A percentile compares a stretch with the other conserved stretches of the same genome.
These are phyloP conservation scores for Inga leiocalycina DNA, from an alignment of 306 rosid species.

Conservation along the genomic window DNA sequence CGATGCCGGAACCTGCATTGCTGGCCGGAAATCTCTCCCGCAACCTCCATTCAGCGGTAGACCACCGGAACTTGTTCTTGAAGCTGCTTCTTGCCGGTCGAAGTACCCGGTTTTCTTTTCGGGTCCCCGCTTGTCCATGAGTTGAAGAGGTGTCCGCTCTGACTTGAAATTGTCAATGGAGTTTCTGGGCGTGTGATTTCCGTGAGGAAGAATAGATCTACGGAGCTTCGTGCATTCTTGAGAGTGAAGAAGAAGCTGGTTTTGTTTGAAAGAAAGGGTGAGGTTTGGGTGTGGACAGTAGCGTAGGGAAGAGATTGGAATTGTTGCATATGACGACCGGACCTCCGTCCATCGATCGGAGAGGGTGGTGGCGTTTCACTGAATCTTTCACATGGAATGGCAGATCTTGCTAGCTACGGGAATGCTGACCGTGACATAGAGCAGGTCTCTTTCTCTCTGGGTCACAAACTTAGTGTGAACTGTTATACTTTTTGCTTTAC, in stretches of 20 bases:
- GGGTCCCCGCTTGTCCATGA: slow-evolving; percentile 33
- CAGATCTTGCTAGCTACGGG: slow-evolving; percentile 95
- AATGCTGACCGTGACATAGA: slow-evolving; percentile 93
- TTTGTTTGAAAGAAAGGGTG: slow-evolving; percentile 20
- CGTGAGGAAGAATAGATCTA: slow-evolving; percentile 54
- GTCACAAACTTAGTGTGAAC: neutral
- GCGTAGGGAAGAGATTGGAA: slow-evolving; percentile 58
- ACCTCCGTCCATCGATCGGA: slow-evolving; percentile 77
- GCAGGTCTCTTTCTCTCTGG: slow-evolving; percentile 52
- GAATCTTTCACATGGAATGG: slow-evolving; percentile 91
- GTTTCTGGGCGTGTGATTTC: slow-evolving; percentile 40
- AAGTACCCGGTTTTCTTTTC: slow-evolving; percentile 11
- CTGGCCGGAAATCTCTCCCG: slow-evolving; percentile 18
- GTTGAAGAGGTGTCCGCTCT: slow-evolving; percentile 41
- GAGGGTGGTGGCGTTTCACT: slow-evolving; percentile 89
- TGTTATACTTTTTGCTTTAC: slow-evolving; percentile 15
- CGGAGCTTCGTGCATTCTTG: slow-evolving; percentile 35
- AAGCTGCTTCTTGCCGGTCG: slow-evolving; percentile 20
- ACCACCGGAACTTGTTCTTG: slow-evolving; percentile 6
- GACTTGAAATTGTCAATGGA: slow-evolving; percentile 48
- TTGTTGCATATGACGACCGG: slow-evolving; percentile 87
- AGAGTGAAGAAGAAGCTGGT: slow-evolving; percentile 32
- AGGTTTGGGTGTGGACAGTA: slow-evolving; percentile 69
- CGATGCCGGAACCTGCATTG: slow-evolving; percentile 33
- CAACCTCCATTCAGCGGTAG: neutral